Percentiles rank a stretch among this genome's conserved stretches.
phyloP scores from a whole-genome alignment of 495 filamentous ascomycete genomes.

The Cercophora scortea region DNA sequence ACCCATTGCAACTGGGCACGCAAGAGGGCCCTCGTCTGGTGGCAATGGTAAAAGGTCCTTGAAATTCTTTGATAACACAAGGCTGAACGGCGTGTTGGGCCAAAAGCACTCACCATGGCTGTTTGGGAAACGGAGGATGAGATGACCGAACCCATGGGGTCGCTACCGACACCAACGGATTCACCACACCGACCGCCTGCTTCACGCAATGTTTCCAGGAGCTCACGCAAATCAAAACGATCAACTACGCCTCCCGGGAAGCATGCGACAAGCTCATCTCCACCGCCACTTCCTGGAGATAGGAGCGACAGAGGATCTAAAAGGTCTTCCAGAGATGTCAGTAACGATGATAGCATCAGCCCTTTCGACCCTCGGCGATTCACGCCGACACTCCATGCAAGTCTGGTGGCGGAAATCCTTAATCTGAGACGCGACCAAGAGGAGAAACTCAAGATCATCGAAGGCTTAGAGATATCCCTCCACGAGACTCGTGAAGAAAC shows the following conservation, averaged over 20 bases:
- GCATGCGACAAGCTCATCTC: conserved; percentile 49
- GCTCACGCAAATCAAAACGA: conserved; percentile 41
- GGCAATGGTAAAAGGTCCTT: no score
- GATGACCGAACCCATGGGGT: conserved; percentile 37
- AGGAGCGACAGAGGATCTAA: conserved; percentile 39
- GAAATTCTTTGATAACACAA: no score
- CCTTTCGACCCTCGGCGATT: conserved; percentile 84
- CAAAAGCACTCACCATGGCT: conserved; percentile 24
- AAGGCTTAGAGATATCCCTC: conserved; percentile 69
- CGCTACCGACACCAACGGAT: conserved; percentile 59
- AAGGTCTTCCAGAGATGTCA: conserved; percentile 47
- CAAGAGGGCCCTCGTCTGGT: no score
- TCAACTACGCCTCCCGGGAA: conserved; percentile 52
- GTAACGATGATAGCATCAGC: conserved; percentile 65
- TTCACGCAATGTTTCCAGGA: conserved; percentile 50
- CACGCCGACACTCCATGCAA: conserved; percentile 91
- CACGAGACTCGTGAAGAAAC: conserved; percentile 64
- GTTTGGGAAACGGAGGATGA: conserved; percentile 52
- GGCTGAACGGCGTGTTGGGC: no score
- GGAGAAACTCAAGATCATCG: conserved; percentile 74
- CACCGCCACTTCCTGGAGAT: conserved; percentile 49
- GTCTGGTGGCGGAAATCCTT: conserved; percentile 89
- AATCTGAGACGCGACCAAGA: conserved; percentile 81
- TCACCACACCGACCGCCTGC: conserved; percentile 59
- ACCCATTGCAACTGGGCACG: no score